These are phyloP conservation scores for Collybiopsis luxurians DNA, from an alignment of 768 basidiomycete genomes.

Conservation along the genomic window DNA sequence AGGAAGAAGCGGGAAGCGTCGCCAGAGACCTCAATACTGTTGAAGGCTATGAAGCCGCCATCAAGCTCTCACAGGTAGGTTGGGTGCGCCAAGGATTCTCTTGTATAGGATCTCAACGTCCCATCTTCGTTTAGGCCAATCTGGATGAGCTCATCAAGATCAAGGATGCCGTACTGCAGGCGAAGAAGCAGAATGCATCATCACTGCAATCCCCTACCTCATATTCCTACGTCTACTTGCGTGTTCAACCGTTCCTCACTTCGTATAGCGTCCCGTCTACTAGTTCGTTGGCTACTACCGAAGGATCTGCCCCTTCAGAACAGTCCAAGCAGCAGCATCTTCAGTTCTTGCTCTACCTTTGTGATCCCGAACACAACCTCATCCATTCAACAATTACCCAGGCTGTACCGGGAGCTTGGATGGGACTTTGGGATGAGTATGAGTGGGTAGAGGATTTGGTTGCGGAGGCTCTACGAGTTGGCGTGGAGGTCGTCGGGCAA, in stretches of 20 bases:
- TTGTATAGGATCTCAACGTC: neutral
- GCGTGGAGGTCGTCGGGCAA: constrained; percentile 89
- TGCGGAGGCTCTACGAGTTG: constrained; percentile 81
- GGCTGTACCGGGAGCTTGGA: constrained; percentile 79
- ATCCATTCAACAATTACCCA: constrained; percentile 80
- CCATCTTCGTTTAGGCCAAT: constrained; percentile 53
- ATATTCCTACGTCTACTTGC: constrained; percentile 89
- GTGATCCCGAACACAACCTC: constrained; percentile 80
- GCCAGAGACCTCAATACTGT: constrained; percentile 77
- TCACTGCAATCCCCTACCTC: constrained; percentile 56
- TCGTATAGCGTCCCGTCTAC: constrained; percentile 44
- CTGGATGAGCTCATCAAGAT: constrained; percentile 72
- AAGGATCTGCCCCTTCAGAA: constrained; percentile 31
- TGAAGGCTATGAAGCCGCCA: constrained; percentile 80
- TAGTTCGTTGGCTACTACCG: constrained; percentile 17
- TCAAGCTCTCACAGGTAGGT: constrained; percentile 79
- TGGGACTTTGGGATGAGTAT: constrained; percentile 87
- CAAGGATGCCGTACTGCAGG: constrained; percentile 32
- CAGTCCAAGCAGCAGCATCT: constrained; percentile 47
- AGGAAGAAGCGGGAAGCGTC: constrained; percentile 40
- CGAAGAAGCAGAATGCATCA: constrained; percentile 30
- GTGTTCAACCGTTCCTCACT: constrained; percentile 83
- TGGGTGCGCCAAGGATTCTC: too few relatives aligned
- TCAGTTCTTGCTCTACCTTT: constrained; percentile 68
- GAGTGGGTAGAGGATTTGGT: constrained; percentile 96